Conservation (phyloP, 306 rosid species). For the Acacia acuminata region DNA sequence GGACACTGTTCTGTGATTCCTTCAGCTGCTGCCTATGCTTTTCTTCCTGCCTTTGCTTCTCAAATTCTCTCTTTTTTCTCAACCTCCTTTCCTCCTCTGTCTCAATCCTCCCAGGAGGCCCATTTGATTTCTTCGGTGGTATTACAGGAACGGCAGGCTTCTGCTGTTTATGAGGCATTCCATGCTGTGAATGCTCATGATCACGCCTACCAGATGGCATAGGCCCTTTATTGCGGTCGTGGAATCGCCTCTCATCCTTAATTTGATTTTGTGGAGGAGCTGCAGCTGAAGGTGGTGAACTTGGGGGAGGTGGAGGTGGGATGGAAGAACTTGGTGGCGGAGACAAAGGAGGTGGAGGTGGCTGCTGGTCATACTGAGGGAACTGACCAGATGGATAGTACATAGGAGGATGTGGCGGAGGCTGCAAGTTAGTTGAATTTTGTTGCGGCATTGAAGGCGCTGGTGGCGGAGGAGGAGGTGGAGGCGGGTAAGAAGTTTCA, state of each 20-base stretch:
- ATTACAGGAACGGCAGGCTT: constrained; percentile 53
- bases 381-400: constrained; percentile 68
- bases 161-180: constrained; percentile 55
- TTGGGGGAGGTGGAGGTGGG: constrained; percentile 78
- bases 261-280: constrained; percentile 42
- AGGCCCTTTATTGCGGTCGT: constrained; percentile 50
- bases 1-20: constrained; percentile 76
- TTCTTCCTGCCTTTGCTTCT: constrained; percentile 87
- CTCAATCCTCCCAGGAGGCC: constrained; percentile 58
- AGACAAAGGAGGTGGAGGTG: constrained; percentile 70
- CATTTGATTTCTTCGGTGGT: constrained; percentile 59
- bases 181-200: constrained; percentile 59
- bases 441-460: constrained; percentile 42
- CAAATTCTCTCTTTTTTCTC: constrained; percentile 85
- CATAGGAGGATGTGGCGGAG: constrained; percentile 46
- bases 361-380: constrained; percentile 58
- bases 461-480: constrained; percentile 64
- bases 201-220: constrained; percentile 62
- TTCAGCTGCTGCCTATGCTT: constrained; percentile 85
- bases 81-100: constrained; percentile 83
- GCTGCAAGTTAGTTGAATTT: constrained; percentile 35
- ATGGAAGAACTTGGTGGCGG: constrained; percentile 65
- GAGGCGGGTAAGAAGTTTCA: constrained; percentile 69
- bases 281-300: constrained; percentile 64
- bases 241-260: constrained; percentile 45